Percentiles rank a stretch among this genome's conserved stretches.
Conservation (phyloP, 2,329 filamentous ascomycete species). For the Trichoderma cornu-damae region DNA sequence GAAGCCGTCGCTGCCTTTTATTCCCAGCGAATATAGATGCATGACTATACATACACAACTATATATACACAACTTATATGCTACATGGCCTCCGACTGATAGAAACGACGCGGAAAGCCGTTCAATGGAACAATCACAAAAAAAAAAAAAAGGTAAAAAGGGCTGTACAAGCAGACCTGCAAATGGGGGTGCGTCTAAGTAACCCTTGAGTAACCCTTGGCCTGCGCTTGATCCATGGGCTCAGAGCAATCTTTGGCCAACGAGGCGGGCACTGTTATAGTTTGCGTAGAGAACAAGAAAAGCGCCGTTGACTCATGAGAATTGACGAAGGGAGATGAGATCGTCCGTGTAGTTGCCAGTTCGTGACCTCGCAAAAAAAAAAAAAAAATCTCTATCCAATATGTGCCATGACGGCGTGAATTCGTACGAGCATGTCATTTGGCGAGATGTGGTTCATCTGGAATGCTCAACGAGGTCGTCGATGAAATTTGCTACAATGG, state of each 20-base stretch:
- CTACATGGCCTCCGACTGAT: no score
- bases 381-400: no score
- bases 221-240: constrained; percentile 39
- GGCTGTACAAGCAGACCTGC: no score
- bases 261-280: constrained; percentile 43
- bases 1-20: no score
- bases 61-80: no score
- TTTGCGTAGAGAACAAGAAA: constrained; percentile 44
- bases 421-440: constrained; percentile 46
- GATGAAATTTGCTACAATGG: constrained; percentile 47
- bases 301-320: constrained; percentile 49
- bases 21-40: no score
- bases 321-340: constrained; percentile 40
- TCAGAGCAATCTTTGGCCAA: constrained; percentile 41
- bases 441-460: constrained; percentile 39
- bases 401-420: constrained; percentile 47
- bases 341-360: constrained; percentile 50
- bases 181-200: no score
- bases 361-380: constrained; percentile 47
- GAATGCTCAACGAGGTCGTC: constrained; percentile 43
- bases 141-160: no score
- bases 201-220: no score
- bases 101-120: no score
- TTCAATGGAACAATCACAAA: no score
- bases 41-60: no score